A percentile compares a stretch with the other conserved stretches of the same genome.
Conservation (phyloP, 2,329 filamentous ascomycete genomes). For the Phialocephala sp. region DNA sequence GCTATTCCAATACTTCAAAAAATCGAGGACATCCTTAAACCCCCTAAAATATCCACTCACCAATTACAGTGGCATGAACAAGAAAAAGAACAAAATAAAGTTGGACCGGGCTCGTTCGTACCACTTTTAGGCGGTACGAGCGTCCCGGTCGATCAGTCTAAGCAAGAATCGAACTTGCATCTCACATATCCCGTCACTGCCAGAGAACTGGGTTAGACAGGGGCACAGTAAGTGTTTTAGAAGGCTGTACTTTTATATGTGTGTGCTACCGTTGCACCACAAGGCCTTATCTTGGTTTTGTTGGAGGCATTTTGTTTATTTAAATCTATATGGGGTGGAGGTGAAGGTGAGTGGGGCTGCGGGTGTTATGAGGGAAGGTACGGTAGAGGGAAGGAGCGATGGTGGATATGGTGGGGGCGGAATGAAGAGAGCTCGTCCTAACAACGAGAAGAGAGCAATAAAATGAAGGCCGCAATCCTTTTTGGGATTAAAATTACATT, state of each 20-base stretch:
- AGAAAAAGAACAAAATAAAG: neutral
- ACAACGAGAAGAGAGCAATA: too few species aligned
- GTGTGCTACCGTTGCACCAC: neutral
- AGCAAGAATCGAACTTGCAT: neutral
- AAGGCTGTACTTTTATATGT: neutral
- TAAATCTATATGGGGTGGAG: neutral
- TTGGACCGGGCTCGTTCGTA: neutral
- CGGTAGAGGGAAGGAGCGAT: neutral
- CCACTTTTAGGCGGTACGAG: neutral
- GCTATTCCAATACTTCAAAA: neutral
- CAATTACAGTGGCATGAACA: neutral
- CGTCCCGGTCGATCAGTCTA: slow-evolving; percentile 1
- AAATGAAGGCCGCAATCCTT: neutral
- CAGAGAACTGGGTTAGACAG: neutral
- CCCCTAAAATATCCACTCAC: neutral
- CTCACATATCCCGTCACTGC: neutral
- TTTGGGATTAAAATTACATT: neutral
- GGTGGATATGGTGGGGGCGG: neutral
- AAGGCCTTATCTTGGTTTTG: neutral
- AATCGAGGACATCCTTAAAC: neutral
- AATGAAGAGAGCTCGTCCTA: too few species aligned
- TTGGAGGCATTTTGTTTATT: neutral
- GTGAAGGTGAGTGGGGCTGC: neutral
- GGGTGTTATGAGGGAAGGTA: neutral
- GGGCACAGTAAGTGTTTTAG: neutral